Conservation (phyloP, 2,329 filamentous ascomycete species). For the Exophiala phaeomuriformis region DNA sequence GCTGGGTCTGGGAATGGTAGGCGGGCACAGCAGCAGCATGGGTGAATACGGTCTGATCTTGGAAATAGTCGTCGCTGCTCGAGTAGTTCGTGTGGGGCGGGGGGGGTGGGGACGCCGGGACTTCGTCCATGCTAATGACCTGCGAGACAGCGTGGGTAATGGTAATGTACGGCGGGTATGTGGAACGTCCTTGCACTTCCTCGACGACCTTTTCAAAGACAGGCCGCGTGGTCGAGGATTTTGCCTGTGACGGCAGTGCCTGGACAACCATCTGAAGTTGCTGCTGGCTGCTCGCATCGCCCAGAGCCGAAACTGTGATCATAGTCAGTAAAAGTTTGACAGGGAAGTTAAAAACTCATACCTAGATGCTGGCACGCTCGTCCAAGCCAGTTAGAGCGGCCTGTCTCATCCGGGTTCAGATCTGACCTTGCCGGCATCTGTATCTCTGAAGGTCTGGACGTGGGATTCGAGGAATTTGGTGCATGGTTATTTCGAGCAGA, state of each 20-base stretch:
- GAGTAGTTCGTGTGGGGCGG: constrained; percentile 46
- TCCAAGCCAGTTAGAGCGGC: constrained; percentile 16
- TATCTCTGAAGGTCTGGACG: constrained; percentile 18
- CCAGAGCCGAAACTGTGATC: constrained; percentile 8
- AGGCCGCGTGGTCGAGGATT: constrained; percentile 31
- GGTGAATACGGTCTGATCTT: constrained; percentile 48
- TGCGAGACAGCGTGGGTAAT: constrained; percentile 57
- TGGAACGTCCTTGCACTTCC: constrained; percentile 47
- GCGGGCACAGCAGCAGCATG: constrained; percentile 54
- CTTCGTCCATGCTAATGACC: constrained; percentile 51
- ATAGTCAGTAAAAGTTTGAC: constrained; percentile 7
- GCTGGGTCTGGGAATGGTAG: constrained; percentile 49
- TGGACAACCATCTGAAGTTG: constrained; percentile 52
- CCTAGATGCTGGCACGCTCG: constrained; percentile 17
- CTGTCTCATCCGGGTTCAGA: constrained; percentile 8
- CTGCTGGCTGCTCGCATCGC: constrained; percentile 29
- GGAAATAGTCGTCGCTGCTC: constrained; percentile 54
- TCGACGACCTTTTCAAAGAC: constrained; percentile 51
- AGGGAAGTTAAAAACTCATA: not conserved
- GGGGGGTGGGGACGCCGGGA: constrained; percentile 56
- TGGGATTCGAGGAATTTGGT: constrained; percentile 8
- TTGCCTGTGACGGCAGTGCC: constrained; percentile 48
- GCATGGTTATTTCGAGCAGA: constrained; percentile 1
- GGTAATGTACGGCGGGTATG: constrained; percentile 51
- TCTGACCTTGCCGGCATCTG: constrained; percentile 13